These are phyloP conservation scores for Megacollybia marginata DNA, from an alignment of 768 basidiomycete species.

Conservation along the genomic window DNA sequence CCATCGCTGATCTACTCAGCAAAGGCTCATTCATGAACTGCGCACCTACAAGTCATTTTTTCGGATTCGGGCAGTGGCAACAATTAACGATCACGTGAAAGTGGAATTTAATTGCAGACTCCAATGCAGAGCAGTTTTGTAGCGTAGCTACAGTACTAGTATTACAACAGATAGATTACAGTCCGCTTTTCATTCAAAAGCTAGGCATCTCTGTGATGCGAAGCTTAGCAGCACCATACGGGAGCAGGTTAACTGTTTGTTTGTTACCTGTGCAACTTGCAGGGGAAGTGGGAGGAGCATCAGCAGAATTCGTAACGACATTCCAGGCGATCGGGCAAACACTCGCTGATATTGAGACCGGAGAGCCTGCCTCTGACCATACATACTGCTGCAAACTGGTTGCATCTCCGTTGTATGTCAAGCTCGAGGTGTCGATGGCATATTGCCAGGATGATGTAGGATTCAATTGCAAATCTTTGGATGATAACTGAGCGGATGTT, in stretches of 20 bases:
- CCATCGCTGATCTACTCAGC: not conserved
- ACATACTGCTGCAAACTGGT: conserved; percentile 27
- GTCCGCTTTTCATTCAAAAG: not conserved
- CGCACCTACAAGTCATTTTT: not conserved
- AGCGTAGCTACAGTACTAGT: too few species aligned
- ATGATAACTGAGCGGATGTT: too few species aligned
- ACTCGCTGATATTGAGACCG: conserved; percentile 29
- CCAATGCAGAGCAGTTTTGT: too few species aligned
- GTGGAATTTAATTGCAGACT: too few species aligned
- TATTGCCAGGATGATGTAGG: conserved; percentile 30
- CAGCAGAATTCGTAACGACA: conserved; percentile 23
- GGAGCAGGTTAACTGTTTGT: conserved; percentile 28
- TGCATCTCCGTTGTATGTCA: conserved; percentile 19
- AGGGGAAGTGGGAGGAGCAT: conserved; percentile 27
- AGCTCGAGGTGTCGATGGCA: conserved; percentile 30
- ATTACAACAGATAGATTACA: too few species aligned
- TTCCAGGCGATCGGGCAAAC: conserved; percentile 33
- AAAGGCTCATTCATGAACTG: not conserved
- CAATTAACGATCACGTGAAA: too few species aligned
- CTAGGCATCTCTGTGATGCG: conserved; percentile 31
- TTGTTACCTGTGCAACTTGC: conserved; percentile 22
- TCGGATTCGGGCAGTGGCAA: too few species aligned
- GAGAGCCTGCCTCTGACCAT: conserved; percentile 30
- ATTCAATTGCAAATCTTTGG: conserved; percentile 28
- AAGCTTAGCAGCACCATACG: conserved; percentile 32